These are phyloP conservation scores for Steccherinum ochraceum DNA, from an alignment of 768 basidiomycete genomes.

Conservation along the genomic window DNA sequence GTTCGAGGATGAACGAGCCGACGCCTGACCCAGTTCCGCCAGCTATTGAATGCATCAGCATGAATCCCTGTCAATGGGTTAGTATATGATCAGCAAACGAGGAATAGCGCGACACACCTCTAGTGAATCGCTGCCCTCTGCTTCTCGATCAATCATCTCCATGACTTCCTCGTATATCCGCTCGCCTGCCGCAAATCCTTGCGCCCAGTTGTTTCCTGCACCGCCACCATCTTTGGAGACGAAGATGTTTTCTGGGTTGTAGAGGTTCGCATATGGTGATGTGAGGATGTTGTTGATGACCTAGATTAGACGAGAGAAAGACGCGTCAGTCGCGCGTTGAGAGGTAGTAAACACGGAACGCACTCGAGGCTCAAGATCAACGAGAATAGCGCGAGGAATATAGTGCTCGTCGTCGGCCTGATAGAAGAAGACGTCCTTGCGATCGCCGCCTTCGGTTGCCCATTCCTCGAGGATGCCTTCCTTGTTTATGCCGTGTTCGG, in stretches of 20 bases:
- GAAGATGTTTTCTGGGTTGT: conserved; percentile 98
- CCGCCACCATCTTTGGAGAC: conserved; percentile 97
- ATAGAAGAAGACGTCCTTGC: conserved; percentile 99
- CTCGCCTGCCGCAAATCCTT: conserved; percentile 89
- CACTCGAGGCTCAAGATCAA: conserved; percentile 95
- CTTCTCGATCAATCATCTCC: conserved; percentile 98
- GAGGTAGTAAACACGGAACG: conserved; percentile 23
- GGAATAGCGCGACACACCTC: conserved; percentile 51
- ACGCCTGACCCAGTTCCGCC: conserved; percentile 98
- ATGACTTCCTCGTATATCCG: conserved; percentile 92
- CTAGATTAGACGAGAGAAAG: conserved; percentile 38
- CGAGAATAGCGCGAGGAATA: conserved; percentile 92
- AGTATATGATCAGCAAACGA: background rate
- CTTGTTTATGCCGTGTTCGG: conserved; percentile 95
- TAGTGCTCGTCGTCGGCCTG: conserved; percentile 99
- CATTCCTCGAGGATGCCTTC: conserved; percentile 96
- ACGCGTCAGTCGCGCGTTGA: background rate
- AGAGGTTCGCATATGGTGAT: conserved; percentile 83
- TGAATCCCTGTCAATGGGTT: conserved; percentile 70
- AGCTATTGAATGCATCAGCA: conserved; percentile 98
- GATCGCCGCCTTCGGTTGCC: conserved; percentile 91
- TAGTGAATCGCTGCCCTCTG: conserved; percentile 93
- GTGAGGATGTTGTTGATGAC: conserved; percentile 94
- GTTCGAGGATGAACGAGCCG: conserved; percentile 95
- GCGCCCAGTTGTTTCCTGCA: conserved; percentile 98